A percentile compares a stretch with the other conserved stretches of the same genome.
Conservation (phyloP, 352 stramenopile species). For the Albugo candida region DNA sequence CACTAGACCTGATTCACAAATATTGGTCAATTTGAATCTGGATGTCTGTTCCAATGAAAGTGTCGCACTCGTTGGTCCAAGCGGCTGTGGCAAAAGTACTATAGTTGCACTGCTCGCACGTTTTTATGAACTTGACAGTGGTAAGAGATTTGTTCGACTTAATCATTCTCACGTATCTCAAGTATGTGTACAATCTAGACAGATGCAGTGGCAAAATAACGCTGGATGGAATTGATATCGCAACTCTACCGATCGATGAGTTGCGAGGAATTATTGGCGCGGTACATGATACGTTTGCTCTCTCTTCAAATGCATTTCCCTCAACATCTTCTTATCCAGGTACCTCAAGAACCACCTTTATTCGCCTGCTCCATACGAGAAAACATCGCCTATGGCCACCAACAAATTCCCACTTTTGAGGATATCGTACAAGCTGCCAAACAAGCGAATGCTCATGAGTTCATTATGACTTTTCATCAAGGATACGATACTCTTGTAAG, state of each 20-base stretch:
- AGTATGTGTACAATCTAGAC: slow-evolving; percentile 2
- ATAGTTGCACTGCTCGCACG: slow-evolving; percentile 66
- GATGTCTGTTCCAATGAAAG: slow-evolving; percentile 7
- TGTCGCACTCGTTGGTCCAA: slow-evolving; percentile 10
- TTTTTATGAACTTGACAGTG: slow-evolving; percentile 77
- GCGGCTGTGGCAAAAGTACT: slow-evolving; percentile 61
- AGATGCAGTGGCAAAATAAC: slow-evolving; percentile 26
- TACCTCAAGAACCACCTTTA: slow-evolving; percentile 43
- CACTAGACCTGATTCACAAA: slow-evolving; percentile 1
- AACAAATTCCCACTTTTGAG: slow-evolving; percentile 23
- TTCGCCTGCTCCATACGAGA: slow-evolving; percentile 58
- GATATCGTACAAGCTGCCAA: slow-evolving; percentile 41
- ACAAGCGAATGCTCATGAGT: slow-evolving; percentile 55
- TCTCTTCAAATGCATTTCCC: background rate
- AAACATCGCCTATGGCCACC: slow-evolving; percentile 58
- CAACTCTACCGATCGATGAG: slow-evolving; percentile 23
- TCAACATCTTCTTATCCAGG: slow-evolving; percentile 6
- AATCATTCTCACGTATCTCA: background rate
- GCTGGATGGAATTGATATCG: slow-evolving; percentile 39
- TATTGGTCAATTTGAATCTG: slow-evolving; percentile 5
- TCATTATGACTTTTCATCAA: slow-evolving; percentile 54
- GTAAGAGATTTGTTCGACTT: slow-evolving; percentile 19
- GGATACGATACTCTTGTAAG: slow-evolving; percentile 63
- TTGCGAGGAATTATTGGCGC: slow-evolving; percentile 41
- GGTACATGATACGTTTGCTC: slow-evolving; percentile 9